Evolutionary conservation across 2,329 filamentous ascomycete genomes (phyloP).

Genomic region (Diaporthe velutina): DNA sequence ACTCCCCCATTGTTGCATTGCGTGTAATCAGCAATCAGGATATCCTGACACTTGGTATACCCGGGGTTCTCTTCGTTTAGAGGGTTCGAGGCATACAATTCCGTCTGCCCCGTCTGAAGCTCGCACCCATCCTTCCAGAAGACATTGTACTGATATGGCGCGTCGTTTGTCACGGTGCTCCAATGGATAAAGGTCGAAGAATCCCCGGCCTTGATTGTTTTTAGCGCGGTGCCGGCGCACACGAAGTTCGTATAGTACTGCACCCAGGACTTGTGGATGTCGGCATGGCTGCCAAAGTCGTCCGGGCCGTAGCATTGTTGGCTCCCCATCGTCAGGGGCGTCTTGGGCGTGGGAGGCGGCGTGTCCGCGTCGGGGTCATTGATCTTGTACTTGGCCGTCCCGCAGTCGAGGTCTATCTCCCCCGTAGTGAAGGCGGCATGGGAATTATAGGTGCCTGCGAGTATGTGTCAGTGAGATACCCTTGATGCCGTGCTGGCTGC

Average conservation of each 20-base stretch:
- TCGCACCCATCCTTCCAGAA: conserved; percentile 18
- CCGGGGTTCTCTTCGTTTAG: neutral
- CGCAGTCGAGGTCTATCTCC: conserved; percentile 17
- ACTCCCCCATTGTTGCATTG: conserved; percentile 14
- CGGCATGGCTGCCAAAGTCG: conserved; percentile 10
- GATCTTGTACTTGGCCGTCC: conserved; percentile 15
- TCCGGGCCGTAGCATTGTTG: neutral
- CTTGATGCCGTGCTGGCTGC: conserved; percentile 2
- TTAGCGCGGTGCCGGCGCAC: conserved; percentile 3
- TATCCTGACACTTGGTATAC: conserved; percentile 5
- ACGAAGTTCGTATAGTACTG: neutral
- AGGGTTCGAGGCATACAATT: conserved; percentile 11
- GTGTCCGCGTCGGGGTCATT: conserved; percentile 3
- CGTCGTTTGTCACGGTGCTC: conserved; percentile 5
- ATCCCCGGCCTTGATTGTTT: conserved; percentile 14
- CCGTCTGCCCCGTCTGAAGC: conserved; percentile 1
- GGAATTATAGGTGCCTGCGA: conserved; percentile 1
- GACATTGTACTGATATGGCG: conserved; percentile 14
- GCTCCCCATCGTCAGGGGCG: neutral
- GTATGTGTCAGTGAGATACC: conserved; percentile 11
- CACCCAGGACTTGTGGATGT: conserved; percentile 17
- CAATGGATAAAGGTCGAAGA: neutral
- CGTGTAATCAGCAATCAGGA: conserved; percentile 8
- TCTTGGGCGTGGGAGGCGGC: neutral
- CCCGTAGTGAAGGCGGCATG: conserved; percentile 10